A percentile compares a stretch with the other conserved stretches of the same genome.
phyloP scores from a whole-genome alignment of 1,284 basidiomycete species.

The Coniferiporia sulphurascens region DNA sequence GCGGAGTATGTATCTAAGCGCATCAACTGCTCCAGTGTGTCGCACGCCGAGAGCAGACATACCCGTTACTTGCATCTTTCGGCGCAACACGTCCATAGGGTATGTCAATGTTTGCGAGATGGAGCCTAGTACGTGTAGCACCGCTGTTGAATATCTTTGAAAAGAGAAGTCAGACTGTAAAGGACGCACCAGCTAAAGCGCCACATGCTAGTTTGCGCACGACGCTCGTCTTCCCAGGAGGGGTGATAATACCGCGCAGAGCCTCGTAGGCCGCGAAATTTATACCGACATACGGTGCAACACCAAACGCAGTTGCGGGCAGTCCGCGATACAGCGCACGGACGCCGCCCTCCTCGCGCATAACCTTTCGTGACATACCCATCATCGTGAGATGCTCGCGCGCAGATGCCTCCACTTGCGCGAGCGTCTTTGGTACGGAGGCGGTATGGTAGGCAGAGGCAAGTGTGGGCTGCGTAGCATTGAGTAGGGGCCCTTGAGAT shows the following conservation, averaged over 20 bases:
- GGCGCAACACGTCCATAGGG: constrained; percentile 89
- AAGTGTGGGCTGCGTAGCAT: constrained; percentile 32
- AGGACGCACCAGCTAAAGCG: constrained; percentile 47
- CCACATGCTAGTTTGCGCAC: constrained; percentile 68
- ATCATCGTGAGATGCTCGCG: constrained; percentile 39
- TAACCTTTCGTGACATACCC: constrained; percentile 87
- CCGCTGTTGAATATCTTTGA: neutral
- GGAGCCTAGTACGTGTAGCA: constrained; percentile 41
- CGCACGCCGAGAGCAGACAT: constrained; percentile 64
- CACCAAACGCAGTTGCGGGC: constrained; percentile 84
- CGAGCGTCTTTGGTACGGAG: neutral
- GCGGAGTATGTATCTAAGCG: constrained; percentile 62
- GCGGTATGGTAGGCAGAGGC: constrained; percentile 51
- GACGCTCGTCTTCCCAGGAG: constrained; percentile 65
- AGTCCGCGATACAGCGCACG: constrained; percentile 85
- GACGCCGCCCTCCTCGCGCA: constrained; percentile 87
- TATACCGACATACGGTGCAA: constrained; percentile 89
- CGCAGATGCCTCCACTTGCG: neutral
- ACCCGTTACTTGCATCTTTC: constrained; percentile 95
- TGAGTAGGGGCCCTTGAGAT: constrained; percentile 22
- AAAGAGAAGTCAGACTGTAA: neutral
- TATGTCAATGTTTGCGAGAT: constrained; percentile 94
- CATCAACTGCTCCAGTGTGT: constrained; percentile 79
- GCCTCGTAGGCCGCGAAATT: constrained; percentile 81
- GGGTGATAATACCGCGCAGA: constrained; percentile 66